These are phyloP conservation scores for Infundibulicybe gibba DNA, from an alignment of 768 basidiomycete genomes.

Conservation along the genomic window DNA sequence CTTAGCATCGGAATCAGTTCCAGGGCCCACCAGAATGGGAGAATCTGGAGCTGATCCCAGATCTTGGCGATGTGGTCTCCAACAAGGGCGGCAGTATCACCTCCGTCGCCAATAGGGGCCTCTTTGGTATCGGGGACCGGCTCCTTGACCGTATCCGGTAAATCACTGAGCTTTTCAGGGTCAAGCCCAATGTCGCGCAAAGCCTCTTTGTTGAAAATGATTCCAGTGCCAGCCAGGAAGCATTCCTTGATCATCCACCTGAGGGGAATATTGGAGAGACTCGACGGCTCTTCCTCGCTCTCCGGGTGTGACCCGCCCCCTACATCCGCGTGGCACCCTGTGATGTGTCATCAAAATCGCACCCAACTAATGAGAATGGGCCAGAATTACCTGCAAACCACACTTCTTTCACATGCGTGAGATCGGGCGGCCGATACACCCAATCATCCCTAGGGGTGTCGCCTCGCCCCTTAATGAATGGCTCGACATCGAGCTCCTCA, in stretches of 20 bases:
- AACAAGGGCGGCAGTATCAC: no score
- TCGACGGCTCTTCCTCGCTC: background rate
- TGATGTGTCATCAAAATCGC: background rate
- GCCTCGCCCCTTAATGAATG: background rate
- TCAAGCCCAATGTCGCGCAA: background rate
- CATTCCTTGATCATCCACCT: conserved; percentile 7
- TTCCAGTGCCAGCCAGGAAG: conserved; percentile 1
- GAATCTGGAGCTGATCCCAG: background rate
- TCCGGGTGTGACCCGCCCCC: conserved; percentile 1
- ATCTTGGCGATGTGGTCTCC: background rate
- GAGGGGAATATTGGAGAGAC: conserved; percentile 5
- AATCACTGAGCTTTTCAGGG: background rate
- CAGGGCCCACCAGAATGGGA: background rate
- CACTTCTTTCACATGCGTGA: conserved; percentile 1
- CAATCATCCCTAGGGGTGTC: background rate
- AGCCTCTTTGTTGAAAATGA: background rate
- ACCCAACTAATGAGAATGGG: background rate
- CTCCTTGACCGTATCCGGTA: no score
- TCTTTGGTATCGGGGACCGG: no score
- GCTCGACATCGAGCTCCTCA: conserved; percentile 1
- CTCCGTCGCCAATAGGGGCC: no score
- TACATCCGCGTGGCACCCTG: conserved; percentile 3
- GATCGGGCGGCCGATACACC: background rate
- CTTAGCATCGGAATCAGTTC: conserved; percentile 1
- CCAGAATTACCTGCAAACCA: background rate